Percentiles rank a stretch among this genome's conserved stretches.
These are phyloP conservation scores for Diaporthe destruens DNA, from an alignment of 2,329 filamentous ascomycete species.

Conservation along the genomic window DNA sequence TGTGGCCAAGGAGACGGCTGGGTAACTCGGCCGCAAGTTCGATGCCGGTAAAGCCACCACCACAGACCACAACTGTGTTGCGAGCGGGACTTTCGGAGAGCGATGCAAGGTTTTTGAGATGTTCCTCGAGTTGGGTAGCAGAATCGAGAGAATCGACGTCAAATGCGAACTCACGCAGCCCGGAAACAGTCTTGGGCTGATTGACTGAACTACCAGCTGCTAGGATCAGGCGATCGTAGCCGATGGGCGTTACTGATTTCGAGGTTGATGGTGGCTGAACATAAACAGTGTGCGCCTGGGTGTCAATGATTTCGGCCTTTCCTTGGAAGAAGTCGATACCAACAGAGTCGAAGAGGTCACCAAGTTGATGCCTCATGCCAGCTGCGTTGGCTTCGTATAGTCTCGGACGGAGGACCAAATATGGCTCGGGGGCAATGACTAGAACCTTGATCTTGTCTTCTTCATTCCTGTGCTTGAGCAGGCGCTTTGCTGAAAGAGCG, in stretches of 20 bases:
- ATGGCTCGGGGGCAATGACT: conserved; percentile 1
- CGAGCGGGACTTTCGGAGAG: background rate
- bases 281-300: background rate
- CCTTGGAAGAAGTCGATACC: conserved; percentile 1
- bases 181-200: background rate
- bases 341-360: background rate
- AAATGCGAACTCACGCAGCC: conserved; percentile 9
- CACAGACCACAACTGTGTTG: conserved; percentile 10
- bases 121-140: background rate
- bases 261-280: background rate
- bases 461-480: background rate
- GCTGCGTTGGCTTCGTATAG: conserved; percentile 20
- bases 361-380: background rate
- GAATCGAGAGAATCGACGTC: conserved; percentile 3
- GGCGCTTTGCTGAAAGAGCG: conserved; percentile 5
- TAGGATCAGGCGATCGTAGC: conserved; percentile 12
- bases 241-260: background rate
- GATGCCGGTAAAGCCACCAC: conserved; percentile 11
- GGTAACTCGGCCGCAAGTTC: conserved; percentile 19
- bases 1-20: conserved; percentile 1
- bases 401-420: conserved; percentile 15
- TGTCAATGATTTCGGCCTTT: background rate
- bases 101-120: background rate
- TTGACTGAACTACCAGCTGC: conserved; percentile 17
- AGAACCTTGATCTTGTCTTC: background rate